Evolutionary conservation across 164 flowering plant species (phyloP), one percentile per base, ranked within the genome.

Genomic region (Warburgia ugandensis): DNA sequence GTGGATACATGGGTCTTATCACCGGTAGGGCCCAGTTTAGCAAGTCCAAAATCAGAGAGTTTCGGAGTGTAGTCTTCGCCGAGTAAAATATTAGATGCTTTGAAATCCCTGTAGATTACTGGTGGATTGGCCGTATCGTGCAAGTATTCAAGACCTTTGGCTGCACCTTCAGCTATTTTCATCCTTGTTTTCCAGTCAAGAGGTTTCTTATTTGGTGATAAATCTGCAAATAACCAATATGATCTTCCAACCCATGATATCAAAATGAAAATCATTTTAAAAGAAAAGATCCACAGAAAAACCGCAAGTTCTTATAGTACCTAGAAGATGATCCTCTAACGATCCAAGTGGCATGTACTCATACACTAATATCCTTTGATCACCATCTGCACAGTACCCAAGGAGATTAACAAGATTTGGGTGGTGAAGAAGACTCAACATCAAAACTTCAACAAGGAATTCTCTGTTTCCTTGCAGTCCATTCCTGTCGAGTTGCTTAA

Each of bases 1-100:
- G 96, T 84, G 11, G 88, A 78, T 1, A 85, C 86, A 67, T 83
- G 83, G 20, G 63, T 56, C 56, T 73, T 77, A 29, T 77, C 89
- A 10, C 94, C 96, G 0, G 80, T 75, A 19, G 96, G 96, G 26
- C 91, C 94, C 4, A 83, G 59, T 64, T 83, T 85, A 27, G 97
- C 97, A n/a, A 87, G 81, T 1, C 96, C 96, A 32, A 87, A 87
- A 70, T 87, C 96, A 3, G 96, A 87, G 37, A 87, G 86, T 67
- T 79, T 84, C 45, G 91, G 79, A 56, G 73, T 73, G 68, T 71
- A 82, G 2, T 76, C 49, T 26, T 65, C 73, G 48, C 80, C 88
- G 29, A 86, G 57, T 8, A 86, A 59, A 45, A 86, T 79, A 60
- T 86, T 86, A 1, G 96, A 80, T 49, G 96, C 79, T 66, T 86